These are phyloP conservation scores for Prillingera fragicola DNA, from an alignment of 1,284 basidiomycete genomes.

Conservation along the genomic window DNA sequence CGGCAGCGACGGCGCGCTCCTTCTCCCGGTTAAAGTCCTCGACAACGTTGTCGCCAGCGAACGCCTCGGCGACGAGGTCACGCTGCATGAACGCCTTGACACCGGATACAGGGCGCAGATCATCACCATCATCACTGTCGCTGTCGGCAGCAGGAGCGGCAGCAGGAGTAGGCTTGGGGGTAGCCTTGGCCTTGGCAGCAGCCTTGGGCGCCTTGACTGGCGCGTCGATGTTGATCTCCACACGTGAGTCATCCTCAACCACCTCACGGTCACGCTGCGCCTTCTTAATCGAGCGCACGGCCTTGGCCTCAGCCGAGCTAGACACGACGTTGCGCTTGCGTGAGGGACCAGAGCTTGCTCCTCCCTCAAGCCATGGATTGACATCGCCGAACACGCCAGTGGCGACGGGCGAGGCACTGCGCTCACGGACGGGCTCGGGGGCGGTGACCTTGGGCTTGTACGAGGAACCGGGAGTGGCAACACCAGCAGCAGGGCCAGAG, in stretches of 20 bases:
- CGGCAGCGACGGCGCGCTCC: conserved; percentile 66
- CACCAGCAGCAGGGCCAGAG: conserved; percentile 29
- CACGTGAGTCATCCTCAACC: conserved; percentile 63
- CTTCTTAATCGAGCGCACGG: conserved; percentile 67
- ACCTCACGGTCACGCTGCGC: conserved; percentile 54
- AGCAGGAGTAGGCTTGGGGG: conserved; percentile 1
- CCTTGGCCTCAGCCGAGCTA: conserved; percentile 58
- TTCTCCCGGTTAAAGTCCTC: conserved; percentile 84
- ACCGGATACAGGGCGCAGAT: conserved; percentile 34
- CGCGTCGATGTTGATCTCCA: conserved; percentile 64
- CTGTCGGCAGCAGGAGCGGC: conserved; percentile 3
- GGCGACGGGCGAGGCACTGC: conserved; percentile 2
- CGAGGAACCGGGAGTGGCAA: neutral
- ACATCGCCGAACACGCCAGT: conserved; percentile 16
- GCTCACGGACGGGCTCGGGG: no score
- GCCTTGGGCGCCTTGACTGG: no score
- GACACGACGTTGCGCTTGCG: conserved; percentile 67
- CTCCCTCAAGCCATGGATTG: conserved; percentile 68
- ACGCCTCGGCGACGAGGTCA: conserved; percentile 86
- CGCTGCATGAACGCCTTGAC: conserved; percentile 53
- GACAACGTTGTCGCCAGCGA: conserved; percentile 93
- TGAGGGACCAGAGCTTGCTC: conserved; percentile 48
- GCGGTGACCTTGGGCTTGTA: no score
- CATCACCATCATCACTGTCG: conserved; percentile 48
- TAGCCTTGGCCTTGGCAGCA: no score